Conservation (phyloP, 2,329 filamentous ascomycete genomes). For the Sporothrix pallida region DNA sequence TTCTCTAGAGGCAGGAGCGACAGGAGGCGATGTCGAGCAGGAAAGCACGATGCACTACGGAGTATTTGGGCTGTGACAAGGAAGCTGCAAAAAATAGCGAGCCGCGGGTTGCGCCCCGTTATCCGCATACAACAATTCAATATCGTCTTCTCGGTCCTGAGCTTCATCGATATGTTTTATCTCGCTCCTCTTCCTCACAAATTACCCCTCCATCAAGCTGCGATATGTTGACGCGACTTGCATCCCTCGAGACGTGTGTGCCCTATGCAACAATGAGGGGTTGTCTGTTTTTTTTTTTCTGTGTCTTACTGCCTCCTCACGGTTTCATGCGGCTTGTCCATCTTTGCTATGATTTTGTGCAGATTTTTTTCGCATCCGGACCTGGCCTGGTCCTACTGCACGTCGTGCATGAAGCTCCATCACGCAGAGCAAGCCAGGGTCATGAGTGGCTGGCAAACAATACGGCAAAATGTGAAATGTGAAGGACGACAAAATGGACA, state of each 20-base stretch:
- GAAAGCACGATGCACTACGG: not conserved
- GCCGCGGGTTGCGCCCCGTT: constrained; percentile 26
- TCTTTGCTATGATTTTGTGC: constrained; percentile 29
- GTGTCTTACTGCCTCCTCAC: not conserved
- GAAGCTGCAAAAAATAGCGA: not conserved
- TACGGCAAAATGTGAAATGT: not conserved
- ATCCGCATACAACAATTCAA: not conserved
- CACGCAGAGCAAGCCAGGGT: constrained; percentile 27
- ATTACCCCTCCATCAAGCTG: constrained; percentile 20
- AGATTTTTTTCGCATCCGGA: constrained; percentile 23
- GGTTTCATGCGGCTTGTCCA: constrained; percentile 16
- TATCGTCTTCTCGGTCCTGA: not conserved
- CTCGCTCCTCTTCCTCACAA: not conserved
- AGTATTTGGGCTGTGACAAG: not conserved
- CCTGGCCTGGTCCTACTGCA: constrained; percentile 31
- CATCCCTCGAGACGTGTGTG: constrained; percentile 20
- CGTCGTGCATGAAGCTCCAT: constrained; percentile 32
- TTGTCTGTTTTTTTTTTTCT: not conserved
- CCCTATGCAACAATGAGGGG: constrained; percentile 26
- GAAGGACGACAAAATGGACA: not conserved
- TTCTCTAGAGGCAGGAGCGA: constrained; percentile 9
- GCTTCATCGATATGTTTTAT: not conserved
- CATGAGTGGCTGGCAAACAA: constrained; percentile 30
- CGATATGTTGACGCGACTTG: constrained; percentile 24
- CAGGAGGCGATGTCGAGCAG: not conserved